phyloP scores from a whole-genome alignment of 495 filamentous ascomycete genomes.

The Saxophila tyrrhenica region DNA sequence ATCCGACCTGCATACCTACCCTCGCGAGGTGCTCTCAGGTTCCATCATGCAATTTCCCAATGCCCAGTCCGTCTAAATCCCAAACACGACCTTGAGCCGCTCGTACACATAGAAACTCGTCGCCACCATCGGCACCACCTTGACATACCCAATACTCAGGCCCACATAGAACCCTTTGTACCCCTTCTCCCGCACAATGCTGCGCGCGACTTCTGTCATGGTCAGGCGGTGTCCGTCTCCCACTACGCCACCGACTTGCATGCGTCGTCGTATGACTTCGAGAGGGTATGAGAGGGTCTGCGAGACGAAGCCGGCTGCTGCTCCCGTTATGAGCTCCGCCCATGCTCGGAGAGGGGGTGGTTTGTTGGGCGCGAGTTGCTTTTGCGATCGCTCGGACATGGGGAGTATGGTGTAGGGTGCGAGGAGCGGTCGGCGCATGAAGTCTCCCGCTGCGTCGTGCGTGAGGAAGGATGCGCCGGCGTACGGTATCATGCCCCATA shows the following conservation, averaged over 20 bases:
- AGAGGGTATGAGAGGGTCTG: constrained; percentile 89
- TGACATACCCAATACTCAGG: constrained; percentile 86
- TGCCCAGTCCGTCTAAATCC: constrained; percentile 40
- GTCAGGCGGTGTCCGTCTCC: constrained; percentile 71
- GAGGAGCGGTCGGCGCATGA: constrained; percentile 55
- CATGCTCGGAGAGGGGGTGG: constrained; percentile 55
- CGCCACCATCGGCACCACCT: constrained; percentile 84
- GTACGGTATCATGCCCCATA: constrained; percentile 91
- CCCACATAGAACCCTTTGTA: constrained; percentile 83
- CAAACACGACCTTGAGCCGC: constrained; percentile 59
- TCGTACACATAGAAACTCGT: constrained; percentile 75
- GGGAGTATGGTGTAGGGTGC: constrained; percentile 57
- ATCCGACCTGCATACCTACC: too few species aligned
- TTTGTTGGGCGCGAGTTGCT: constrained; percentile 40
- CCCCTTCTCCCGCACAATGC: constrained; percentile 65
- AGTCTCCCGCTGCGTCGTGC: constrained; percentile 76
- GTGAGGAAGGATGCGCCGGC: constrained; percentile 96
- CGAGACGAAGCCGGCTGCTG: constrained; percentile 71
- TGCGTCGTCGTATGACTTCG: constrained; percentile 80
- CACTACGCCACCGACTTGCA: constrained; percentile 92
- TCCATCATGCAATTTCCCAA: too few species aligned
- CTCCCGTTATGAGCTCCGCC: constrained; percentile 78
- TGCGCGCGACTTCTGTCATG: constrained; percentile 63
- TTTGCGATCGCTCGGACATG: constrained; percentile 29
- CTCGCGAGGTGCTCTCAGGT: too few species aligned